These are phyloP conservation scores for Pythium dissotocum DNA, from an alignment of 352 stramenopile species.

Conservation along the genomic window DNA sequence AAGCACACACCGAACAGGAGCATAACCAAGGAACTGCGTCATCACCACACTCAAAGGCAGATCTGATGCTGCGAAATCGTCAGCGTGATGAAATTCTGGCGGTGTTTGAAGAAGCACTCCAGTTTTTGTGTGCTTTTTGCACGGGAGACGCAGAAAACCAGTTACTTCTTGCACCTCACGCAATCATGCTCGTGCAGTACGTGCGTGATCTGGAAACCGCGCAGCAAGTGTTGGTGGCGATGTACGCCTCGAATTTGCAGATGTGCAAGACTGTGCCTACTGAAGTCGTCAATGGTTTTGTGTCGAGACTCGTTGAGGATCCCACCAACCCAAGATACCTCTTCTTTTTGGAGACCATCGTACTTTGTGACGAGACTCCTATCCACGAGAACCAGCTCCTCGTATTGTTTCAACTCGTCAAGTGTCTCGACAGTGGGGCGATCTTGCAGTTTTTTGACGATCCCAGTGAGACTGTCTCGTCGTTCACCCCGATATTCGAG, in stretches of 20 bases:
- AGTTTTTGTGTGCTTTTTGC: slow-evolving; percentile 63
- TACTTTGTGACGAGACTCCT: slow-evolving; percentile 57
- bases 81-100: slow-evolving; percentile 54
- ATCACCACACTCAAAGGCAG: background rate
- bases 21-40: slow-evolving; percentile 35
- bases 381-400: slow-evolving; percentile 68
- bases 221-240: slow-evolving; percentile 56
- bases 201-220: slow-evolving; percentile 55
- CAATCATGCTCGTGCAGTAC: slow-evolving; percentile 53
- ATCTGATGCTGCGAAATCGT: slow-evolving; percentile 29
- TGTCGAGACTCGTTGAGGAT: slow-evolving; percentile 42
- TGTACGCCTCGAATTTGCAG: slow-evolving; percentile 46
- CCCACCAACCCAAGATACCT: slow-evolving; percentile 53
- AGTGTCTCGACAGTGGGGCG: slow-evolving; percentile 49
- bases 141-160: slow-evolving; percentile 48
- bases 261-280: slow-evolving; percentile 60
- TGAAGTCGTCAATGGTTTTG: slow-evolving; percentile 58
- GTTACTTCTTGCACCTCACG: slow-evolving; percentile 44
- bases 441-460: slow-evolving; percentile 65
- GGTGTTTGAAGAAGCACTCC: slow-evolving; percentile 58
- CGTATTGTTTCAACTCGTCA: slow-evolving; percentile 69
- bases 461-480: slow-evolving; percentile 23
- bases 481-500: slow-evolving; percentile 39
- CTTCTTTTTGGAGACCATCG: slow-evolving; percentile 59
- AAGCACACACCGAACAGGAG: slow-evolving; percentile 41